Percentiles rank a stretch among this genome's conserved stretches.
These are phyloP conservation scores for Prunus yedoensis DNA, from an alignment of 331 rosid species.

Conservation along the genomic window DNA sequence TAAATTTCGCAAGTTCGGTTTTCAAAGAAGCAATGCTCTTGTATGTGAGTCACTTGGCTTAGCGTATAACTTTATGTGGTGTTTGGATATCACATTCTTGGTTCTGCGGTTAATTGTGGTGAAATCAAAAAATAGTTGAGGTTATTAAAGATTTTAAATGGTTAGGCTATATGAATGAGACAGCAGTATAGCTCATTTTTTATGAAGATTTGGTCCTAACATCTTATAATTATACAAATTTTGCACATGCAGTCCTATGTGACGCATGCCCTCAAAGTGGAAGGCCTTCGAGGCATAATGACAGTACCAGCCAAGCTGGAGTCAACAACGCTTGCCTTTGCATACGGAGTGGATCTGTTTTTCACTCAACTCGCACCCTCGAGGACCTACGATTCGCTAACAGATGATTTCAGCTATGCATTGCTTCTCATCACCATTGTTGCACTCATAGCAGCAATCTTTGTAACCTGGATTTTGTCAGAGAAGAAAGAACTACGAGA, in stretches of 20 bases:
- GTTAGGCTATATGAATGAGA: too few relatives aligned
- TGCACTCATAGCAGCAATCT: slow-evolving; percentile 82
- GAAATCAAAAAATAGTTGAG: background rate
- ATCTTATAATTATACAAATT: background rate
- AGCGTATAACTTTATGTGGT: background rate
- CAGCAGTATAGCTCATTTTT: background rate
- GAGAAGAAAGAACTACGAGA: slow-evolving; percentile 92
- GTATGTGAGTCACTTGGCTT: background rate
- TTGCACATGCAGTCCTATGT: slow-evolving; percentile 62
- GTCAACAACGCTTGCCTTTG: slow-evolving; percentile 88
- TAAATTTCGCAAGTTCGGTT: background rate
- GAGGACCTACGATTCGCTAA: slow-evolving; percentile 85
- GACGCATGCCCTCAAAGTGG: slow-evolving; percentile 85
- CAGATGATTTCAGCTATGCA: slow-evolving; percentile 98
- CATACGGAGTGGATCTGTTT: slow-evolving; percentile 92
- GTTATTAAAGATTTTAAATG: background rate
- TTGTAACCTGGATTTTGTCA: slow-evolving; percentile 79
- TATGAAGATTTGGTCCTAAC: background rate
- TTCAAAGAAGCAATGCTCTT: background rate
- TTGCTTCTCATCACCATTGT: slow-evolving; percentile 90
- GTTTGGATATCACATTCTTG: background rate
- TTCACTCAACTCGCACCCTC: slow-evolving; percentile 91
- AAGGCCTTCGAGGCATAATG: slow-evolving; percentile 77
- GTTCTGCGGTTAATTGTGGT: background rate
- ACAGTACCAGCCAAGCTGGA: slow-evolving; percentile 94